Evolutionary conservation across 2,329 filamentous ascomycete genomes (phyloP).

Genomic region (Penicillium hordei): DNA sequence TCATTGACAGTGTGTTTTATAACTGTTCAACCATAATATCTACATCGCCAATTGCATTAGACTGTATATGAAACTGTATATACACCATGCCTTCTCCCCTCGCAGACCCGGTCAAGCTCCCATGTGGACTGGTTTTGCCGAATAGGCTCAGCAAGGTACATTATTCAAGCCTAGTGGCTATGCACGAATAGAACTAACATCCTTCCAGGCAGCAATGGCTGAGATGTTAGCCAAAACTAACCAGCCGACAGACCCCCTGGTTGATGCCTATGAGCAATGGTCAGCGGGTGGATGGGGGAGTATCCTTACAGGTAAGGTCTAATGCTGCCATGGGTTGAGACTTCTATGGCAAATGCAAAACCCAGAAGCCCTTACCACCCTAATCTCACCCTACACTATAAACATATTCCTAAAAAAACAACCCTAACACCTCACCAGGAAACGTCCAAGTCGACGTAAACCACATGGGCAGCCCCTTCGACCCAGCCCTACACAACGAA

Average conservation of each 20-base stretch:
- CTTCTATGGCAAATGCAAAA: too few species aligned
- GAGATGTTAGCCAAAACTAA: constrained; percentile 48
- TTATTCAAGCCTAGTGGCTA: neutral
- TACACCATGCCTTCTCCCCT: constrained; percentile 30
- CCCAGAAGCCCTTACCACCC: neutral
- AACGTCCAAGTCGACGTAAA: constrained; percentile 49
- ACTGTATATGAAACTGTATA: neutral
- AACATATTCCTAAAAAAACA: neutral
- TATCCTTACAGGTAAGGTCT: constrained; percentile 41
- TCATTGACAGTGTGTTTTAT: neutral
- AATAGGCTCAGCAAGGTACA: constrained; percentile 53
- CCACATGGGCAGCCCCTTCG: constrained; percentile 38
- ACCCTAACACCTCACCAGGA: constrained; percentile 19
- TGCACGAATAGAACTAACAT: neutral
- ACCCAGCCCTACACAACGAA: constrained; percentile 29
- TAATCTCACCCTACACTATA: neutral
- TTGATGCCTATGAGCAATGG: constrained; percentile 55
- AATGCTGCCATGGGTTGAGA: neutral
- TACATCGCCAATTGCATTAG: neutral
- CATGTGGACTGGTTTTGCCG: constrained; percentile 56
- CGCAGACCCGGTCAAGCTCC: constrained; percentile 50
- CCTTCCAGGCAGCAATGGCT: constrained; percentile 45
- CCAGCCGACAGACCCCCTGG: constrained; percentile 46
- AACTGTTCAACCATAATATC: neutral
- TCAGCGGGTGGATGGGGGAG: constrained; percentile 44